Evolutionary conservation across 805 yeast species (phyloP).

Genomic region (Candida patagonica): DNA sequence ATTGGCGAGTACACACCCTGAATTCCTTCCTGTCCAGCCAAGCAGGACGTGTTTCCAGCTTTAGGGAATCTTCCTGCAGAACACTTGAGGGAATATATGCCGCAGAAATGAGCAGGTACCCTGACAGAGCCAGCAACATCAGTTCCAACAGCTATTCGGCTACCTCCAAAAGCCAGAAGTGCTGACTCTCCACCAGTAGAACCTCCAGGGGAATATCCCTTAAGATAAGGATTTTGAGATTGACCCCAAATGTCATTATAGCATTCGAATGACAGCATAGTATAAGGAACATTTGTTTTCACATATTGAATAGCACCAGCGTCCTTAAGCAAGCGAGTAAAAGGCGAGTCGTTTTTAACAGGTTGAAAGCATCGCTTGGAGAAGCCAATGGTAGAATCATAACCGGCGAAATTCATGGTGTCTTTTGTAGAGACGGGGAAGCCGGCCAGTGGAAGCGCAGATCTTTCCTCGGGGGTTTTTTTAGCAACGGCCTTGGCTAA

Average conservation of each 20-base stretch:
- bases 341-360: conserved; percentile 31
- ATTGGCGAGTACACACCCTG: conserved; percentile 37
- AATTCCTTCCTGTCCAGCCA: conserved; percentile 41
- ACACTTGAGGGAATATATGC: conserved; percentile 41
- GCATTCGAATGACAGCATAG: conserved; percentile 48
- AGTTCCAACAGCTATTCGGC: conserved; percentile 45
- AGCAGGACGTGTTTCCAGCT: conserved; percentile 30
- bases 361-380: conserved; percentile 36
- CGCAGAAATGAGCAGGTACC: conserved; percentile 45
- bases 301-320: conserved; percentile 49
- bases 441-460: conserved; percentile 43
- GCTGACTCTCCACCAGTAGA: conserved; percentile 48
- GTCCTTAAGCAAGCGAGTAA: conserved; percentile 35
- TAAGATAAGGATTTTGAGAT: conserved; percentile 41
- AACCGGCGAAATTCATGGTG: conserved; percentile 41
- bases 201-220: conserved; percentile 42
- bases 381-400: conserved; percentile 44
- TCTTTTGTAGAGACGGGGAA: conserved; percentile 57
- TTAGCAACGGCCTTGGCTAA: conserved; percentile 46
- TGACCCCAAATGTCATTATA: conserved; percentile 46
- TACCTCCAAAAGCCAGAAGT: conserved; percentile 37
- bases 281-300: conserved; percentile 49
- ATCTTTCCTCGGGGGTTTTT: conserved; percentile 28
- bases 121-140: conserved; percentile 52
- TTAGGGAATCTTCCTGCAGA: conserved; percentile 43